Percentiles rank a stretch among this genome's conserved stretches.
Evolutionary conservation across 2,329 filamentous ascomycete species (phyloP).

Genomic region (Diaporthe citrichinensis): DNA sequence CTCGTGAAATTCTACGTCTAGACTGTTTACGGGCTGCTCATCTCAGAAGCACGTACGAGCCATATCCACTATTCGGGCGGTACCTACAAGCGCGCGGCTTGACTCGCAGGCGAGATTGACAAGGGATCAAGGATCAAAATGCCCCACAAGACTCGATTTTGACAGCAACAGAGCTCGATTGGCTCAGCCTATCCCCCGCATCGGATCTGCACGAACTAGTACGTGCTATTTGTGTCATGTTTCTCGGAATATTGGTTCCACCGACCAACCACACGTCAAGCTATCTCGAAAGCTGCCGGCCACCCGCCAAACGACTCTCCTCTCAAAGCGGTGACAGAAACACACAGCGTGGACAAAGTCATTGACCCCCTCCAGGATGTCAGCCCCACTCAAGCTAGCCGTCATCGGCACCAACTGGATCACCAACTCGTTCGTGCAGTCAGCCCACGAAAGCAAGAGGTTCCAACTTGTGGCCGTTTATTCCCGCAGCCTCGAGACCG

Average conservation of each 20-base stretch:
- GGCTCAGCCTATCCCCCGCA: constrained; percentile 23
- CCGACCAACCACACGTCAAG: constrained; percentile 18
- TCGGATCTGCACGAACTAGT: neutral
- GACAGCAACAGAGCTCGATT: constrained; percentile 22
- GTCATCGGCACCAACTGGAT: constrained; percentile 42
- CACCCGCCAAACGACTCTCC: neutral
- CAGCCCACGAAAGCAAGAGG: constrained; percentile 38
- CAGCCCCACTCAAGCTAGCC: constrained; percentile 35
- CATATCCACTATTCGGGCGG: constrained; percentile 16
- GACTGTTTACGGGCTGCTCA: neutral
- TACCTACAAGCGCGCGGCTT: constrained; percentile 23
- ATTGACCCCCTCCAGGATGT: constrained; percentile 12
- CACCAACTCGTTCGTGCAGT: constrained; percentile 40
- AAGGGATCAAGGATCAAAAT: neutral
- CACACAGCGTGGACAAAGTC: neutral
- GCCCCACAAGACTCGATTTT: constrained; percentile 9
- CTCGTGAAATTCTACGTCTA: constrained; percentile 22
- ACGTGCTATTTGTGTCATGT: constrained; percentile 17
- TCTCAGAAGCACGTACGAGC: neutral
- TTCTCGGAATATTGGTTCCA: constrained; percentile 26
- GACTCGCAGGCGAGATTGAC: constrained; percentile 32
- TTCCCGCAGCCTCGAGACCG: constrained; percentile 38
- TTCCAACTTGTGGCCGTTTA: constrained; percentile 40
- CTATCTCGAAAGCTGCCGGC: neutral
- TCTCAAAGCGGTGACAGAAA: neutral